Base-by-base conservation (phyloP, 2,329 filamentous ascomycete genomes). In the Saccharata proteae region DNA sequence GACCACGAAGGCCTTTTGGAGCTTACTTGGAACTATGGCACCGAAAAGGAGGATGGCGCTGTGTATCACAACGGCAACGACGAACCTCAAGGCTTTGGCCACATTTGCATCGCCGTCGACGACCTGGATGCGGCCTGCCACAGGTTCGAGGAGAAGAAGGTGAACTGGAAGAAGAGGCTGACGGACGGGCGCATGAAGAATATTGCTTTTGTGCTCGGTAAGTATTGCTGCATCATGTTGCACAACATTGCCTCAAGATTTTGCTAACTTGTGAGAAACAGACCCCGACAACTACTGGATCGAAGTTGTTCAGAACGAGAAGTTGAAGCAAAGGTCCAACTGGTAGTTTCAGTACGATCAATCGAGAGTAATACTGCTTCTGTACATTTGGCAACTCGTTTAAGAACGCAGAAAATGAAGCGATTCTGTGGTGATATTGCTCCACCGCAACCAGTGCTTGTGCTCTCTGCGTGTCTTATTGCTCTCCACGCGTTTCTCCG, bases 141-240 rank as follows among this genome's bases (percentile, higher is more conserved):
- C 49, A 73, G 86, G 10, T 86, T 96, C 44, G 90, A 96, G 53
- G 72, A 75, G 34, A 63, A 82, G 49, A 72, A 78, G 5, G 80
- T 88, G 34, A 77, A 71, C 57, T 98, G 85, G 83, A 93, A 93
- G 74, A 96, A 96, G 75, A 71, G 82, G 42, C 67, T 96, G 39
- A 93, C 83, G 2, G 88, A 96, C 40, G 88, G 88, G 2, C 56
- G 64, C 28, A 93, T 94, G 86, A 88, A 82, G 68, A 83, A 90
- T 42, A 77, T 96, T 32, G 90, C 90, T 0, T 96, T 96, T 51
- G 61, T 96, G 27, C 64, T 93, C 28, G 88, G 58, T 61, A 44
- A 19, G 52, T 45, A 18, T 29, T 14, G 13, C 25, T 2, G 4
- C 9, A 13, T 16, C 8, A 3, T 17, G 15, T 28, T 10, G 17